These are phyloP conservation scores for Handroanthus guayacan DNA, from an alignment of 257 asterid species.

Conservation along the genomic window DNA sequence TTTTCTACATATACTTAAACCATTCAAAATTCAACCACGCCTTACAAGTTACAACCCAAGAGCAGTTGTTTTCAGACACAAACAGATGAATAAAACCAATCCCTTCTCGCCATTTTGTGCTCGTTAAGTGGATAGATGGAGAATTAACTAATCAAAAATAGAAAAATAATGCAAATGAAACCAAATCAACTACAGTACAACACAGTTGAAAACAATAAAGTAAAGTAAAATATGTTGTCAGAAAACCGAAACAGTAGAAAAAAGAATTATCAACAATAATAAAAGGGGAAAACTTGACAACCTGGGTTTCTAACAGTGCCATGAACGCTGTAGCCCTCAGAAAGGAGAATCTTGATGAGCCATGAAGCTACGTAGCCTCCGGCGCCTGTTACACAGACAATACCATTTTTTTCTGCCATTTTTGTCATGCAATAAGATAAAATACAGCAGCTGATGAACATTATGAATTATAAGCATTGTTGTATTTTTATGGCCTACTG, in stretches of 20 bases:
- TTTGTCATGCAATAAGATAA: not conserved
- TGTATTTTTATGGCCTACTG: not conserved
- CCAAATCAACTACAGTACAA: not conserved
- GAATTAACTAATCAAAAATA: no score
- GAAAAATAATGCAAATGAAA: not conserved
- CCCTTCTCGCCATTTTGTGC: no score
- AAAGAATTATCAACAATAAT: not conserved
- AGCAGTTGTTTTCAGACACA: no score
- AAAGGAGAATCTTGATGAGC: slow-evolving; percentile 75
- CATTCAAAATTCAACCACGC: no score
- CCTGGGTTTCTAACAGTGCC: slow-evolving; percentile 84
- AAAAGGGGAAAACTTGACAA: not conserved
- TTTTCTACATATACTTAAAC: no score
- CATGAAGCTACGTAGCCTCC: slow-evolving; percentile 84
- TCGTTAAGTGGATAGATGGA: no score
- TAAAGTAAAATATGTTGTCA: no score
- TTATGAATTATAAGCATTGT: not conserved
- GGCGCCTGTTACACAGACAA: slow-evolving; percentile 82
- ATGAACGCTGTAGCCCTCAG: slow-evolving; percentile 61
- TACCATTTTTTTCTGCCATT: slow-evolving; percentile 39
- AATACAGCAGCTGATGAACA: not conserved
- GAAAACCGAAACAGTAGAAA: not conserved
- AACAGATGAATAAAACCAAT: no score
- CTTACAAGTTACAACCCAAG: no score
- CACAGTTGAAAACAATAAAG: no score